Conservation (phyloP, 441 rosid genomes). For the Pelargonium myrrhifolium region DNA sequence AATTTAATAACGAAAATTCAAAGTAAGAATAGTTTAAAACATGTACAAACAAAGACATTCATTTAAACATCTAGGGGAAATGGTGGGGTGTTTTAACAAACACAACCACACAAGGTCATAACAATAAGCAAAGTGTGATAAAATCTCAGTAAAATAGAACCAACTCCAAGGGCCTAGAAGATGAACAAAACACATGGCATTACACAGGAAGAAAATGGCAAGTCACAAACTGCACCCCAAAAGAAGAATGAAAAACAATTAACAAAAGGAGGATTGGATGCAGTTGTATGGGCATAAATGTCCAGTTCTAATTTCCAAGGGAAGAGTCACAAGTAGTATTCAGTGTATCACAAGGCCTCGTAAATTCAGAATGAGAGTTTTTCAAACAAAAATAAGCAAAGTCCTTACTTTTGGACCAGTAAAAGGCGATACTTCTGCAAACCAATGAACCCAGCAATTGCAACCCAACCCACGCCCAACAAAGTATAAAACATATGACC, state of each 20-base stretch:
- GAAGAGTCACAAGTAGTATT: too few relatives aligned
- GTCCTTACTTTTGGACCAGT: too few relatives aligned
- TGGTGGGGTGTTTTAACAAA: neutral
- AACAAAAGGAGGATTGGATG: too few relatives aligned
- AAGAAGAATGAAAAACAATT: neutral
- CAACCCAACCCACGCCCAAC: too few relatives aligned
- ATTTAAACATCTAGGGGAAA: neutral
- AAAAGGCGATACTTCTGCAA: too few relatives aligned
- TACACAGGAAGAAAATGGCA: neutral
- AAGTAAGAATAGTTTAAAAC: neutral
- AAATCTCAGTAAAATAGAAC: neutral
- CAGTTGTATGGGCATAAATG: too few relatives aligned
- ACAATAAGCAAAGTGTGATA: neutral
- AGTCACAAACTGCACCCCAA: neutral
- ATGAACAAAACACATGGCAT: neutral
- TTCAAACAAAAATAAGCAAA: too few relatives aligned
- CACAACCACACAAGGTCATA: neutral
- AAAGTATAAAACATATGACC: too few relatives aligned
- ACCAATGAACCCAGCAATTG: too few relatives aligned
- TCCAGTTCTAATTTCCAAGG: too few relatives aligned
- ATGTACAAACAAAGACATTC: neutral
- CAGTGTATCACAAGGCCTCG: too few relatives aligned
- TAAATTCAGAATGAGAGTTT: too few relatives aligned
- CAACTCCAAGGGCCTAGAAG: neutral
- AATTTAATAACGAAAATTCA: neutral